Percentiles rank a stretch among this genome's conserved stretches.
Evolutionary conservation across 2,329 filamentous ascomycete species (phyloP).

Genomic region (Sclerotinia minor): DNA sequence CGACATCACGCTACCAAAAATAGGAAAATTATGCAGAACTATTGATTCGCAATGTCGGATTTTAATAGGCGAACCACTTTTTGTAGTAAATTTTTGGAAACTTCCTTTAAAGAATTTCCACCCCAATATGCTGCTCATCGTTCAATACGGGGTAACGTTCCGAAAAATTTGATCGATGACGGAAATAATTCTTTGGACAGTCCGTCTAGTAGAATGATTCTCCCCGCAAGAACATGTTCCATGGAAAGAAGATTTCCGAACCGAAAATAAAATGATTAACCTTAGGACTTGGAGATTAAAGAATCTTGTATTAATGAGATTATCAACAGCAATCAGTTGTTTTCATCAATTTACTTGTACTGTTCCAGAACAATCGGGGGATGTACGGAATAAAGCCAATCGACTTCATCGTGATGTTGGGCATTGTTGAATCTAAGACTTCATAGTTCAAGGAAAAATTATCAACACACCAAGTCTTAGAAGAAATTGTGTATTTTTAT

Average conservation of each 20-base stretch:
- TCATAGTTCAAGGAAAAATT: background rate
- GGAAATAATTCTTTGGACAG: background rate
- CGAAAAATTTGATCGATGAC: background rate
- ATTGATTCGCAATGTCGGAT: background rate
- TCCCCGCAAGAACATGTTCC: too few relatives aligned
- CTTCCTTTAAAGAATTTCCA: background rate
- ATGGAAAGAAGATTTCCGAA: too few relatives aligned
- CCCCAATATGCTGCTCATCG: background rate
- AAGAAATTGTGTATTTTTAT: too few relatives aligned
- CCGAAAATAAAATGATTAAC: too few relatives aligned
- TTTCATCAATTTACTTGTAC: too few relatives aligned
- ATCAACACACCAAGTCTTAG: background rate
- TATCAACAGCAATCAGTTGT: too few relatives aligned
- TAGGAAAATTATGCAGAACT: background rate
- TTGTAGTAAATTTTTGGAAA: background rate
- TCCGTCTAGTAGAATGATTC: too few relatives aligned
- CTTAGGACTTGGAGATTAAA: too few relatives aligned
- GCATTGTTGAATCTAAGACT: background rate
- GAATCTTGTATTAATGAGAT: too few relatives aligned
- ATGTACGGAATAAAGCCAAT: background rate
- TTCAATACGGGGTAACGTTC: background rate
- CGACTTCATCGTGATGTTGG: too few relatives aligned
- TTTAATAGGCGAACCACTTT: background rate
- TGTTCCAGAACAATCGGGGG: too few relatives aligned
- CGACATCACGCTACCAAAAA: background rate